Evolutionary conservation across 2,329 filamentous ascomycete species (phyloP), one percentile per base, ranked within the genome.

Genomic region (Xenoacremonium recifei): DNA sequence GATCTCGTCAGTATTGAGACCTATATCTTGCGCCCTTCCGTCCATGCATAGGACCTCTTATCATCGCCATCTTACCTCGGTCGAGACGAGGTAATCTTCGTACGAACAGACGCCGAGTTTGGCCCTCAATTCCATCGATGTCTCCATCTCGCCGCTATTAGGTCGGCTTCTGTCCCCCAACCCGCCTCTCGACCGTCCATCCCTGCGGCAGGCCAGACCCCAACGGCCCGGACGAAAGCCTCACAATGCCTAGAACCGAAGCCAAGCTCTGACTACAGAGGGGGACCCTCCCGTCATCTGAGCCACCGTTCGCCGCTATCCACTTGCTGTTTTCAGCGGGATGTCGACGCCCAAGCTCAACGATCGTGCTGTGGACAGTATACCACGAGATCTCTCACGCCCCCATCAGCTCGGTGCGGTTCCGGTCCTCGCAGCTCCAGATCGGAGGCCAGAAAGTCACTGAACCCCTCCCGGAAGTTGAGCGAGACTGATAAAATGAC

Each of bases 191-290:
- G 36, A 44, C 35, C 44, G 31, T 44, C 29, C 20, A 56, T 38
- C 52, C 54, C 37, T 57, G 51, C 42, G 6, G 10, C 29, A n/a
- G n/a, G n/a, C n/a, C n/a, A n/a, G 10, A 11, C 54, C 54, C 52
- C 54, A 57, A 56, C 54, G 41, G 49, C 42, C 43, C 49, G 54
- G 54, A 43, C 44, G 45, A 44, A 51, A 47, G 40, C 39, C 31
- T 27, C 29, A 32, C 32, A 46, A 40, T 25, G 20, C 34, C 44
- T 47, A 29, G 47, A 49, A 47, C 54, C 54, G 53, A 57, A 58
- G 55, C 55, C 53, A 58, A 53, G 38, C 21, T 27, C 36, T 23
- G 35, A 36, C 35, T 23, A 30, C 36, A 21, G 21, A 39, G 27
- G 27, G n/a, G n/a, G n/a, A n/a, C 18, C n/a, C 41, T 42, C 44